Conservation (phyloP, 331 rosid species). For the Quercus lobata region DNA sequence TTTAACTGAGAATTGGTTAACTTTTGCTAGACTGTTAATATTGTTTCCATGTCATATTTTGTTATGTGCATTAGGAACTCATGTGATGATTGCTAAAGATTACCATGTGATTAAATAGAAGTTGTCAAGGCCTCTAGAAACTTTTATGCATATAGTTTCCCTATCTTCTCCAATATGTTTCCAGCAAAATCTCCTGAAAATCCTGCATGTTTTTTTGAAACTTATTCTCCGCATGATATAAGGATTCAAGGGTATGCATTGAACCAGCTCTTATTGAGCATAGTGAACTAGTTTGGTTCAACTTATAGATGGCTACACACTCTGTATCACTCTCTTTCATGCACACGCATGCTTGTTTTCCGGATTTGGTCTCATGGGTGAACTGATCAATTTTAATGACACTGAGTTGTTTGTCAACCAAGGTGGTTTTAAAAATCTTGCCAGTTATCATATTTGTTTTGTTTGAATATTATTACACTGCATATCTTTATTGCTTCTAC, state of each 20-base stretch:
- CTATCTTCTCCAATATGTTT: neutral
- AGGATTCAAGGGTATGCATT: slow-evolving; percentile 12
- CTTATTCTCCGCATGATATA: neutral
- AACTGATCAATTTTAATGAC: neutral
- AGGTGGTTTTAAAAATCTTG: neutral
- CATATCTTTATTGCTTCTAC: neutral
- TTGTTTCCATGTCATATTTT: neutral
- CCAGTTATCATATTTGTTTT: neutral
- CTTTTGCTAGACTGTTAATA: neutral
- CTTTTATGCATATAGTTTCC: neutral
- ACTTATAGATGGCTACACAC: neutral
- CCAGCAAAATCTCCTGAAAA: neutral
- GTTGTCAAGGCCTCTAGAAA: neutral
- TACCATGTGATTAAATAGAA: neutral
- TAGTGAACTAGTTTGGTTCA: slow-evolving; percentile 8
- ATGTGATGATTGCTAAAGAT: neutral
- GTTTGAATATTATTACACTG: neutral
- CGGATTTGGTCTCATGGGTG: neutral
- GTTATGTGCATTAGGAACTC: neutral
- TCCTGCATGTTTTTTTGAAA: neutral
- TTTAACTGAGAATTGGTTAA: slow-evolving; percentile 1
- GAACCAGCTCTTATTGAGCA: neutral
- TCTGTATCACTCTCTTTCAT: neutral
- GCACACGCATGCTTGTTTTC: neutral
- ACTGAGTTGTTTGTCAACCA: neutral